Evolutionary conservation across 768 basidiomycete species (phyloP).

Genomic region (Rhizopogon salebrosus): DNA sequence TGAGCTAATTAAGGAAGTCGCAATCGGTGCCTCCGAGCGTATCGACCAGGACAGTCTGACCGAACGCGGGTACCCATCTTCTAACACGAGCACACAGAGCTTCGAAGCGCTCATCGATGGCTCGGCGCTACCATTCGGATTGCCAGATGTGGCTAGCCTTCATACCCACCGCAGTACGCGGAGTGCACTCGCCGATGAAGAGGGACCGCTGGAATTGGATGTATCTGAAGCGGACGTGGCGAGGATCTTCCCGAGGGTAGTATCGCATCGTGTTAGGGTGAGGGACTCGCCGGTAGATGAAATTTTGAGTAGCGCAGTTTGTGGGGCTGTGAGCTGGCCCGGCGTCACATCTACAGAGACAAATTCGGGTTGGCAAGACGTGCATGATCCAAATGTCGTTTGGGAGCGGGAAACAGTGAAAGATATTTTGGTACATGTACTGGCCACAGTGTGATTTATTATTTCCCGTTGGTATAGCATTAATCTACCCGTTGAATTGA

Average conservation of each 20-base stretch:
- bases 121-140: slow-evolving; percentile 3
- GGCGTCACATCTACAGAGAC: slow-evolving; percentile 9
- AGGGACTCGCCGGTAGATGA: slow-evolving; percentile 69
- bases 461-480: not conserved
- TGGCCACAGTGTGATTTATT: slow-evolving; percentile 40
- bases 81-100: slow-evolving; percentile 12
- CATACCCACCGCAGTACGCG: slow-evolving; percentile 1
- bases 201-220: slow-evolving; percentile 37
- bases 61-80: slow-evolving; percentile 9
- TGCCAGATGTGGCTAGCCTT: slow-evolving; percentile 9
- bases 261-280: slow-evolving; percentile 71
- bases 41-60: slow-evolving; percentile 17
- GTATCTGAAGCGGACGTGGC: slow-evolving; percentile 74
- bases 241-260: slow-evolving; percentile 64
- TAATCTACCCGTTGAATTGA: not conserved
- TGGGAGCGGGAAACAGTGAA: slow-evolving; percentile 54
- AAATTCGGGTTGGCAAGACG: slow-evolving; percentile 4
- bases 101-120: slow-evolving; percentile 14
- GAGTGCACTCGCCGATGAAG: slow-evolving; percentile 7
- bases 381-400: slow-evolving; percentile 3
- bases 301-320: slow-evolving; percentile 57
- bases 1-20: slow-evolving; percentile 41
- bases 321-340: slow-evolving; percentile 39
- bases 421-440: slow-evolving; percentile 56
- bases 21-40: slow-evolving; percentile 10